A percentile compares a stretch with the other conserved stretches of the same genome.
phyloP scores from a whole-genome alignment of 352 stramenopile species.

The Globisporangium takayamanum region DNA sequence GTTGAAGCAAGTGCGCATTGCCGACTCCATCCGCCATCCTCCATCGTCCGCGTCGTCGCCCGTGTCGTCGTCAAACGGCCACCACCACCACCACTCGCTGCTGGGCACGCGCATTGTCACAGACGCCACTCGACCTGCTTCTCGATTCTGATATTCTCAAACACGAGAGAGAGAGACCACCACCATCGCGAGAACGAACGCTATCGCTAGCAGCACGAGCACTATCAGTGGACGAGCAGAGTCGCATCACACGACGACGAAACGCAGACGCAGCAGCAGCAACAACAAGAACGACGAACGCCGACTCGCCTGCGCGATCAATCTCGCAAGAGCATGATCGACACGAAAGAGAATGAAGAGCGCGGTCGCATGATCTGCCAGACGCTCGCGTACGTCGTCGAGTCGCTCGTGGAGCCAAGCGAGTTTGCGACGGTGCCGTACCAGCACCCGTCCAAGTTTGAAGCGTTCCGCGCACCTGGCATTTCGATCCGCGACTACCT shows the following conservation, averaged over 20 bases:
- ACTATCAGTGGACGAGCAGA: too few species aligned
- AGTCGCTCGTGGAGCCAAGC: slow-evolving; percentile 71
- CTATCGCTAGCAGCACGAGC: too few species aligned
- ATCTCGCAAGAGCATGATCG: slow-evolving; percentile 17
- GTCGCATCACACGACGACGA: too few species aligned
- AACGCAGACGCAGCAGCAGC: neutral
- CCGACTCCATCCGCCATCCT: neutral
- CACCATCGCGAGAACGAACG: neutral
- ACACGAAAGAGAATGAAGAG: slow-evolving; percentile 59
- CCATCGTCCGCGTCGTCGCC: neutral
- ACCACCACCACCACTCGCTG: neutral
- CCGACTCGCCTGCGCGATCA: too few species aligned
- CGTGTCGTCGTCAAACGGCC: neutral
- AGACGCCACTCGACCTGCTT: neutral
- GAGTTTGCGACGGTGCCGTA: slow-evolving; percentile 53
- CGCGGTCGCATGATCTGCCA: slow-evolving; percentile 73
- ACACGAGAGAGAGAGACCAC: neutral
- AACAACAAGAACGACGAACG: neutral
- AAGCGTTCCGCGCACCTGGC: slow-evolving; percentile 72
- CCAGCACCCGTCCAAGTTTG: slow-evolving; percentile 73
- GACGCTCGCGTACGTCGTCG: slow-evolving; percentile 67
- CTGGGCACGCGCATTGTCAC: neutral
- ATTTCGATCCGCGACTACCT: slow-evolving; percentile 85
- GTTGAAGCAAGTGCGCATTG: too few species aligned
- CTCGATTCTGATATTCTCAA: neutral